Evolutionary conservation across 108 stramenopile species (phyloP), one percentile per base, ranked within the genome.

Genomic region (Nitzschia palea): DNA sequence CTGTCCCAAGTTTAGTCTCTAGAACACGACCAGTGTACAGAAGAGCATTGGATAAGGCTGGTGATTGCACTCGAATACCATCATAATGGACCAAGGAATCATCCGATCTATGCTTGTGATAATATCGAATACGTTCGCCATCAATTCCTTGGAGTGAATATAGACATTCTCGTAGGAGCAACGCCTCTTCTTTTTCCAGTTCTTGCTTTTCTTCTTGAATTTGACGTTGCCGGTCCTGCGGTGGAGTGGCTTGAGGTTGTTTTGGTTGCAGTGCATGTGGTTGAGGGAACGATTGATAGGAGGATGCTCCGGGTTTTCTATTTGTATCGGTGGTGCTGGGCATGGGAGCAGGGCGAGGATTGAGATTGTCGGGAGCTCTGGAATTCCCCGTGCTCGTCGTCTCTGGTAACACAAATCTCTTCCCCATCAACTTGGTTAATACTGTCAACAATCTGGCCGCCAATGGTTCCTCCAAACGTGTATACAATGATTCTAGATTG

Each of bases 81-180:
- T 71, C 76, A 18, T 74, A 68, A 18, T 43, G 26, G 12, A 17
- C 15, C 17, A 40, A 36, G 18, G 25, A 30, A 59, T 62, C 51
- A 17, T 29, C n/a, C 20, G 40, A n/a, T 28, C 8, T 14, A 43
- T 65, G 2, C 45, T 62, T 52, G 12, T 51, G 35, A 54, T 67
- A 61, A 33, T 80, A 84, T 53, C 58, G 67, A 42, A 79, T 62
- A 27, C 78, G 67, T 52, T 83, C 67, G 1, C 80, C 80, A 69
- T 77, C 51, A 44, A 86, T 79, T 6, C 81, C 79, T 44, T 83
- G 86, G 4, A 86, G 73, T 8, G 80, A 52, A 55, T 74, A 80
- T 0, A 86, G 42, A 48, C 77, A 83, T 43, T 86, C 82, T 42
- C 78, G 79, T 14, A 86, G 37, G 2, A 86, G 23, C 27, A 35